Evolutionary conservation across 805 yeast species (phyloP), one percentile per base, ranked within the genome.

Genomic region (Candida pseudoglaebosa): DNA sequence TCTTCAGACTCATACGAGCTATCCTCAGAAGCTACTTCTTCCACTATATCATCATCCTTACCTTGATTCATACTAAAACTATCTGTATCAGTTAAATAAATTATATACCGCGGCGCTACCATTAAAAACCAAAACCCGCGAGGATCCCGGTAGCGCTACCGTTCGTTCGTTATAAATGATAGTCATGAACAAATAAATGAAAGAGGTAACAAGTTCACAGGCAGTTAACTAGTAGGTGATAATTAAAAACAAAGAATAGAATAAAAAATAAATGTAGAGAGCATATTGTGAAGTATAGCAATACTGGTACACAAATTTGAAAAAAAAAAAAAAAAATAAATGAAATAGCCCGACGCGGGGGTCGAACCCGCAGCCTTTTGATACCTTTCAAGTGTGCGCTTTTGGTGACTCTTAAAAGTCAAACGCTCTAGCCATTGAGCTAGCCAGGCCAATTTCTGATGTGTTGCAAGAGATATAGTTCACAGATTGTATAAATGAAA

Each of bases 1-100:
- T 82, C 95, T 10, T 85, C 82, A 7, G 15, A 28, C 15, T 28
- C 32, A 10, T 7, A 10, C 15, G 15, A 28, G 15, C 9, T 8
- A 13, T n/a, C 15, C 9, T 28, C 15, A 22, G 26, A 22, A 8
- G 15, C 9, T 14, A 28, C 9, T 8, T n/a, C 7, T 14, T 8
- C 32, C 8, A 13, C 8, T 28, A 14, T 14, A 8, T 28, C 15
- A 4, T 30, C 12, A 21, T 37, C 22, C 13, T 22, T 29, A 19
- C 15, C 26, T 10, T 33, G 24, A 9, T 17, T 14, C 12, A 33
- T n/a, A 20, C 13, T 22, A 22, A 9, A 33, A 33, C 36, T 8
- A 6, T 22, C 12, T 12, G 10, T n/a, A 31, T 15, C 10, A 20
- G 24, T 5, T 19, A 12, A 8, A 22, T 22, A 22, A 22, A 22